Evolutionary conservation across 331 rosid genomes (phyloP).

Genomic region (Cydonia oblonga): DNA sequence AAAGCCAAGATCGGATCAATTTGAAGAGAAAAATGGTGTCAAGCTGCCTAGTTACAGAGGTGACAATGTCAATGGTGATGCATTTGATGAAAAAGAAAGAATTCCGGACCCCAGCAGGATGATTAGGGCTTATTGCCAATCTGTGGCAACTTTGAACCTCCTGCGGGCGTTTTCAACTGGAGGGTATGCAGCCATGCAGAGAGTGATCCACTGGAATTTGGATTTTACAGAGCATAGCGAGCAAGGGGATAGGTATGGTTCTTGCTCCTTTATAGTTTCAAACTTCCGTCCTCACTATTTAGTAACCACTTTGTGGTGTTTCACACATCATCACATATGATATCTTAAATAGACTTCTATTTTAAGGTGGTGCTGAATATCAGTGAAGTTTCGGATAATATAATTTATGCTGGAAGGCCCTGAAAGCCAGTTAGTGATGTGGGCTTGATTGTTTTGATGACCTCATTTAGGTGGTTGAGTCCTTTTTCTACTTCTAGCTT

Average conservation of each 20-base stretch:
- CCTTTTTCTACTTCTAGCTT: neutral
- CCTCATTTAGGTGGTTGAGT: neutral
- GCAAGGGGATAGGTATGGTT: conserved; percentile 81
- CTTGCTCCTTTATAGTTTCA: no score
- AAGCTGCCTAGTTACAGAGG: conserved; percentile 98
- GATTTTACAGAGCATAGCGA: conserved; percentile 89
- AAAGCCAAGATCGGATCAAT: conserved; percentile 79
- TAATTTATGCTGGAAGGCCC: neutral
- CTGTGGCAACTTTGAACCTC: conserved; percentile 87
- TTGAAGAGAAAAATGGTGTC: conserved; percentile 83
- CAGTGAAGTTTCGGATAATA: neutral
- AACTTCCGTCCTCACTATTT: neutral
- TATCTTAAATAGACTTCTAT: neutral
- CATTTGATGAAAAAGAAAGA: conserved; percentile 74
- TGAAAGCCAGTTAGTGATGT: neutral
- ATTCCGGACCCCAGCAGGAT: conserved; percentile 92
- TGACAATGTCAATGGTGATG: conserved; percentile 82
- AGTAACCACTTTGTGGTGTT: neutral
- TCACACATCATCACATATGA: neutral
- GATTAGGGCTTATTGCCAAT: conserved; percentile 91
- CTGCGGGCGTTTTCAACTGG: conserved; percentile 90
- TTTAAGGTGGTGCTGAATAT: neutral
- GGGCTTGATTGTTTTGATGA: neutral
- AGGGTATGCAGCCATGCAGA: conserved; percentile 97
- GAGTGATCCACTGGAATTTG: conserved; percentile 94